Evolutionary conservation across 2,329 filamentous ascomycete genomes (phyloP).

Genomic region (Xylariaceae sp.): DNA sequence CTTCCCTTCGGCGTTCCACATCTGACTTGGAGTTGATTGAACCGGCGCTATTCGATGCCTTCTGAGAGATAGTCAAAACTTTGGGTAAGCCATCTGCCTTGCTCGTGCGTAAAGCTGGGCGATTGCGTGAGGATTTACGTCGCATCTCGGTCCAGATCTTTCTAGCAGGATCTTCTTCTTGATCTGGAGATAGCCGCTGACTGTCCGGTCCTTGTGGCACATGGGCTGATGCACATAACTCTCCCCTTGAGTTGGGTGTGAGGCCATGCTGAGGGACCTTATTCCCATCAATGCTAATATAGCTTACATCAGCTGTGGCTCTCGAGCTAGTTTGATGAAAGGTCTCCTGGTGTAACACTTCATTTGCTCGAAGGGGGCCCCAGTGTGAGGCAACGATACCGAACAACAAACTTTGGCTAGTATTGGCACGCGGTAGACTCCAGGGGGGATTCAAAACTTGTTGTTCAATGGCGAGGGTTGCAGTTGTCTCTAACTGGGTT

Average conservation of each 20-base stretch:
- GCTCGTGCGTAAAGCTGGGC: slow-evolving; percentile 25
- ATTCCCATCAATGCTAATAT: background rate
- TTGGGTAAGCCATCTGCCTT: slow-evolving; percentile 23
- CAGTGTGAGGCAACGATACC: slow-evolving; percentile 55
- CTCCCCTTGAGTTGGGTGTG: background rate
- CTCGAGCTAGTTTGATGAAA: slow-evolving; percentile 18
- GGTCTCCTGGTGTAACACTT: slow-evolving; percentile 48
- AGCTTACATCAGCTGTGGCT: background rate
- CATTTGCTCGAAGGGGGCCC: slow-evolving; percentile 52
- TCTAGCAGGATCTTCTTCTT: slow-evolving; percentile 33
- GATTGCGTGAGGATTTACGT: slow-evolving; percentile 29
- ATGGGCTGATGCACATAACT: slow-evolving; percentile 16
- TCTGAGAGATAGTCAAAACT: slow-evolving; percentile 7
- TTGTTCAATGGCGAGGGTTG: slow-evolving; percentile 56
- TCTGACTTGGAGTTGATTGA: slow-evolving; percentile 21
- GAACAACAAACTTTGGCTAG: slow-evolving; percentile 48
- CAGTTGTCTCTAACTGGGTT: slow-evolving; percentile 60
- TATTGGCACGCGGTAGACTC: slow-evolving; percentile 50
- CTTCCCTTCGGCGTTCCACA: slow-evolving; percentile 31
- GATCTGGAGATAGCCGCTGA: slow-evolving; percentile 22
- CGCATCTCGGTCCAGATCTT: slow-evolving; percentile 42
- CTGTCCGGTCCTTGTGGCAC: slow-evolving; percentile 27
- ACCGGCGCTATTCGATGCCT: background rate
- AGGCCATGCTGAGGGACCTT: background rate
- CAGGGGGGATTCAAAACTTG: slow-evolving; percentile 56